phyloP scores from a whole-genome alignment of 129 eudicot species.

The Flaveria ramosissima region DNA sequence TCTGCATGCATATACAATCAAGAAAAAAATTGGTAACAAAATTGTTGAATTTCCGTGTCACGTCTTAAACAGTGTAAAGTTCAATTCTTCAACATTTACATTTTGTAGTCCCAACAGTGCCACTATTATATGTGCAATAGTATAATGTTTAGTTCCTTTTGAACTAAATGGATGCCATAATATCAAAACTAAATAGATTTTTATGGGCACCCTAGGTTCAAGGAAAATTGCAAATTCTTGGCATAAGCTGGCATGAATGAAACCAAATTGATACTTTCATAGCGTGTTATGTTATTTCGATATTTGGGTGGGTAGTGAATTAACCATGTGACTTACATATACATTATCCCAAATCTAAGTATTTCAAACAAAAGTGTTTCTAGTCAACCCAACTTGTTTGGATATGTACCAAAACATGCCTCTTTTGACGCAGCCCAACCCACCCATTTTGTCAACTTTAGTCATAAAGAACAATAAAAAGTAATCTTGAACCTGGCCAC shows the following conservation, averaged over 20 bases:
- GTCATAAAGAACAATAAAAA: constrained; percentile 9
- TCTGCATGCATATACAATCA: constrained; percentile 47
- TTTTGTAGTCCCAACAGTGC: not conserved
- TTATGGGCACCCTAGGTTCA: not conserved
- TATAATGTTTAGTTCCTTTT: not conserved
- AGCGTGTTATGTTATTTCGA: too few relatives aligned
- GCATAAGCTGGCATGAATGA: not conserved
- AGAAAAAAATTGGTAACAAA: not conserved
- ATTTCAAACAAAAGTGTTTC: not conserved
- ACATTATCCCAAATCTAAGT: not conserved
- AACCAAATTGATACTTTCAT: too few relatives aligned
- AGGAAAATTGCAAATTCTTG: not conserved
- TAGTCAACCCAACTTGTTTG: not conserved
- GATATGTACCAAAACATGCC: not conserved
- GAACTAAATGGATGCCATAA: not conserved
- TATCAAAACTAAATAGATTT: not conserved
- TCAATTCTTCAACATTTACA: not conserved
- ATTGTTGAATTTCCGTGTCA: not conserved
- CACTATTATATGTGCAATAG: not conserved
- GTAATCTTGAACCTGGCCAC: constrained; percentile 62
- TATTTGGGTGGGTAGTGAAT: too few relatives aligned
- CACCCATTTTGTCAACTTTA: not conserved
- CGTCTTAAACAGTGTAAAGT: not conserved
- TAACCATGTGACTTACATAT: too few relatives aligned
- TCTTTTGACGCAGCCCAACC: not conserved